Evolutionary conservation across 495 filamentous ascomycete genomes (phyloP), one percentile per base, ranked within the genome.

Genomic region (Aspergillus indologenus): DNA sequence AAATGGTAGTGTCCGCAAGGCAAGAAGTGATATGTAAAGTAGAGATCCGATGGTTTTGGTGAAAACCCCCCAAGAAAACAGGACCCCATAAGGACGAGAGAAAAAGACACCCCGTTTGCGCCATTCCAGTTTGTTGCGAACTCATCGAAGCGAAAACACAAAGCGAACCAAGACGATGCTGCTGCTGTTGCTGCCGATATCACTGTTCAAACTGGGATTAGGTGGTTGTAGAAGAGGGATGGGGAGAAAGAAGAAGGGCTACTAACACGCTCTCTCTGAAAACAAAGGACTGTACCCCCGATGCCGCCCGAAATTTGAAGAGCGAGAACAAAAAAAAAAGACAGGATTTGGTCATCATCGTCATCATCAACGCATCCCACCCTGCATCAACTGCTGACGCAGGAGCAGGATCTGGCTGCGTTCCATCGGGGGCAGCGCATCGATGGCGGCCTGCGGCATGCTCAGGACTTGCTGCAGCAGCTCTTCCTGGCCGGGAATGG

Each of bases 391-490:
- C 60, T 83, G 80, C 62, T 83, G 78, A 52, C 85, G 76, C 34
- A 96, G 71, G 26, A 84, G 75, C 78, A 96, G 80, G 50, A 96
- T 86, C 70, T 96, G 91, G 44, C 79, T 82, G 40, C 89, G 79
- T 60, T 92, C 85, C 24, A 79, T 79, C 19, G 89, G 87, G 6
- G 88, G 86, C 18, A 96, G 73, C 45, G 83, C 80, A 69, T 92
- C 87, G 64, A 96, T 89, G 54, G 85, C 80, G 55, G 87, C 81
- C 61, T 89, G 85, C 12, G 90, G 81, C 79, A 96, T 83, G 49
- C 69, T 81, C 71, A 96, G 73, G 9, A 96, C 87, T 54, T 90
- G 86, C 56, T 86, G 81, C 65, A 96, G 81, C 51, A 93, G 74
- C 54, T 85, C 82, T 18, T 89, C 86, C 47, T 86, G 81, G 47